Percentiles rank a stretch among this genome's conserved stretches.
Evolutionary conservation across 306 rosid genomes (phyloP).

Genomic region (Glycyrrhiza uralensis): DNA sequence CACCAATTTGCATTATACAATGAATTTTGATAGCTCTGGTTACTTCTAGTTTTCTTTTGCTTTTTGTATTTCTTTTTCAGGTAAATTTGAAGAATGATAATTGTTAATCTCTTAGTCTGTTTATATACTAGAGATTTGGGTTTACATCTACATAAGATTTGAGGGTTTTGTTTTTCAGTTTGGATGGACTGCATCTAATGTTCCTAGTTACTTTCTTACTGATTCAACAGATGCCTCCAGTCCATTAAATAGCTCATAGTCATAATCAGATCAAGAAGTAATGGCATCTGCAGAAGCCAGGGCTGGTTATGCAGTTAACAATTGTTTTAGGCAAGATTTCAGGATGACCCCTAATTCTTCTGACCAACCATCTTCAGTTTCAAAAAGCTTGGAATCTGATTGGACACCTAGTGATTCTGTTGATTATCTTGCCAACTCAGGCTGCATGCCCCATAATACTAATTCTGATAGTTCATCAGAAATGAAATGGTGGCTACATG

Average conservation of each 20-base stretch:
- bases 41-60: not conserved
- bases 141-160: not conserved
- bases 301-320: slow-evolving; percentile 20
- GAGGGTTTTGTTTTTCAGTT: slow-evolving; percentile 5
- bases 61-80: not conserved
- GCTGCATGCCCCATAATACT: slow-evolving; percentile 14
- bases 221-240: slow-evolving; percentile 21
- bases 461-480: slow-evolving; percentile 27
- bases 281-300: slow-evolving; percentile 38
- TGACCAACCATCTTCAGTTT: slow-evolving; percentile 8
- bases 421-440: slow-evolving; percentile 32
- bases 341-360: slow-evolving; percentile 17
- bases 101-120: not conserved
- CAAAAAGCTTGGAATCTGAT: slow-evolving; percentile 37
- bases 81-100: not conserved
- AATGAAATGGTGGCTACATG: slow-evolving; percentile 72
- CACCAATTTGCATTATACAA: not conserved
- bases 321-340: slow-evolving; percentile 30
- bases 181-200: not conserved
- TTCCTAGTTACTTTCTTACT: not conserved
- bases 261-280: not conserved
- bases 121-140: not conserved
- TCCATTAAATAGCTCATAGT: not conserved
- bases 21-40: too few relatives aligned
- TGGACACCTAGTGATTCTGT: slow-evolving; percentile 29